A percentile compares a stretch with the other conserved stretches of the same genome.
Conservation (phyloP, 2,329 filamentous ascomycete species). For the Hymenotorrendiella dingleyae region DNA sequence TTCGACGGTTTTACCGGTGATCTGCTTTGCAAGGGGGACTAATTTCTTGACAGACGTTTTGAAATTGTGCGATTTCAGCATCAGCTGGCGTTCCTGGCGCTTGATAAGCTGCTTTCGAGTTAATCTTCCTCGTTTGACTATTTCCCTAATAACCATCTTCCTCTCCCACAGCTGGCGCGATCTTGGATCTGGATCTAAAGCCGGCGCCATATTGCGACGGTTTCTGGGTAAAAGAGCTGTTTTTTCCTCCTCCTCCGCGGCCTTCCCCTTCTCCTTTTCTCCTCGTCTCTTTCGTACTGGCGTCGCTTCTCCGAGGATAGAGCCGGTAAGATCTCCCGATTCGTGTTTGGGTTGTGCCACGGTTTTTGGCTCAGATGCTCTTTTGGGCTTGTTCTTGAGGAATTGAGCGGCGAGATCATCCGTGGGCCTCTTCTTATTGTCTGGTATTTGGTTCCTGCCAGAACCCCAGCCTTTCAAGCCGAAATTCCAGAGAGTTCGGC, state of each 20-base stretch:
- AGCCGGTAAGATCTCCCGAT: conserved; percentile 42
- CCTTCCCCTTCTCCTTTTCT: conserved; percentile 26
- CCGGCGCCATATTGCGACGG: conserved; percentile 50
- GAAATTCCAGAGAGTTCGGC: conserved; percentile 24
- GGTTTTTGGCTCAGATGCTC: too few species aligned
- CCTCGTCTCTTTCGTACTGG: too few species aligned
- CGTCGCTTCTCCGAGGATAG: conserved; percentile 49
- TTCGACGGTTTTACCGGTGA: conserved; percentile 86
- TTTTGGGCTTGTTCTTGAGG: conserved; percentile 34
- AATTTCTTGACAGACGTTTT: conserved; percentile 92
- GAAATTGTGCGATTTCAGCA: conserved; percentile 62
- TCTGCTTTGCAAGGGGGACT: conserved; percentile 76
- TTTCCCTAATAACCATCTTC: conserved; percentile 73
- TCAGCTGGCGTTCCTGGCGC: conserved; percentile 52
- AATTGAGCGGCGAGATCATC: conserved; percentile 60
- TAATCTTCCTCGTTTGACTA: conserved; percentile 62
- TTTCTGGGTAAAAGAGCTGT: conserved; percentile 34
- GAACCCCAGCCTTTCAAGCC: conserved; percentile 4
- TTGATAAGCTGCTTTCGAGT: conserved; percentile 61
- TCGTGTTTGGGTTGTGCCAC: conserved; percentile 28
- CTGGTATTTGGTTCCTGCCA: too few species aligned
- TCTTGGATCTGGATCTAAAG: conserved; percentile 69
- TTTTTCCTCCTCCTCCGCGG: conserved; percentile 2
- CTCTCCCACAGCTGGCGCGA: conserved; percentile 71
- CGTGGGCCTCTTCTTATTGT: conserved; percentile 11